Percentiles rank a stretch among this genome's conserved stretches.
Evolutionary conservation across 495 filamentous ascomycete genomes (phyloP).

Genomic region (Penicillium cataractarum): DNA sequence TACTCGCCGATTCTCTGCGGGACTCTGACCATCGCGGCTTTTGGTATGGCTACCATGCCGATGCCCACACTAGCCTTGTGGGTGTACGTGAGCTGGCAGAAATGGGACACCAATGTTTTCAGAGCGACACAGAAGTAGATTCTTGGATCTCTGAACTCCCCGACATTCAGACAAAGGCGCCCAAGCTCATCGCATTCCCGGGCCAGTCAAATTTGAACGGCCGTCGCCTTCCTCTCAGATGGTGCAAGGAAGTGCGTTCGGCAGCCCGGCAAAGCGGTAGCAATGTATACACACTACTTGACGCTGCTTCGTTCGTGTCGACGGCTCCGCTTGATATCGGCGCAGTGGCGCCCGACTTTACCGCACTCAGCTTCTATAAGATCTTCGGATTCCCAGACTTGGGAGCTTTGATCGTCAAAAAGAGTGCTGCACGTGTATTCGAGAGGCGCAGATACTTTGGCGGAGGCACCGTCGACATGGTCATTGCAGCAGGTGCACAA

Average conservation of each 20-base stretch:
- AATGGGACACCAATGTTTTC: slow-evolving; percentile 65
- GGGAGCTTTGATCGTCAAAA: slow-evolving; percentile 82
- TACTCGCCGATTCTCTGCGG: slow-evolving; percentile 76
- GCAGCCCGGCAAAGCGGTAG: slow-evolving; percentile 15
- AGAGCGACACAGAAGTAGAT: slow-evolving; percentile 66
- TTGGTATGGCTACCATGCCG: slow-evolving; percentile 80
- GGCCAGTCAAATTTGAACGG: slow-evolving; percentile 95
- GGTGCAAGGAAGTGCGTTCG: slow-evolving; percentile 61
- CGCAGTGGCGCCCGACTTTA: slow-evolving; percentile 79
- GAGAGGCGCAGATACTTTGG: slow-evolving; percentile 78
- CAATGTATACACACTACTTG: slow-evolving; percentile 72
- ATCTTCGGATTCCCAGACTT: slow-evolving; percentile 96
- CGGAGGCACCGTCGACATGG: slow-evolving; percentile 93
- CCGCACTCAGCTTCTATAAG: slow-evolving; percentile 90
- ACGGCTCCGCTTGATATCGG: slow-evolving; percentile 77
- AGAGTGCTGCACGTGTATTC: slow-evolving; percentile 65
- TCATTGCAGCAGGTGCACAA: slow-evolving; percentile 38
- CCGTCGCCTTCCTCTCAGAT: slow-evolving; percentile 70
- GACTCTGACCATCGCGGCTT: slow-evolving; percentile 65
- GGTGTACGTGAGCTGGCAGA: slow-evolving; percentile 76
- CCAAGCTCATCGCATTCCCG: slow-evolving; percentile 77
- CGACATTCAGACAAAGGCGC: slow-evolving; percentile 21
- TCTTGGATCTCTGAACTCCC: slow-evolving; percentile 58
- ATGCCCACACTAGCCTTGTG: slow-evolving; percentile 86
- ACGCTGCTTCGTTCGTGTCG: slow-evolving; percentile 83